Percentiles rank a stretch among this genome's conserved stretches.
Evolutionary conservation across 805 yeast species (phyloP).

Genomic region (Wickerhamomyces xylosicus): DNA sequence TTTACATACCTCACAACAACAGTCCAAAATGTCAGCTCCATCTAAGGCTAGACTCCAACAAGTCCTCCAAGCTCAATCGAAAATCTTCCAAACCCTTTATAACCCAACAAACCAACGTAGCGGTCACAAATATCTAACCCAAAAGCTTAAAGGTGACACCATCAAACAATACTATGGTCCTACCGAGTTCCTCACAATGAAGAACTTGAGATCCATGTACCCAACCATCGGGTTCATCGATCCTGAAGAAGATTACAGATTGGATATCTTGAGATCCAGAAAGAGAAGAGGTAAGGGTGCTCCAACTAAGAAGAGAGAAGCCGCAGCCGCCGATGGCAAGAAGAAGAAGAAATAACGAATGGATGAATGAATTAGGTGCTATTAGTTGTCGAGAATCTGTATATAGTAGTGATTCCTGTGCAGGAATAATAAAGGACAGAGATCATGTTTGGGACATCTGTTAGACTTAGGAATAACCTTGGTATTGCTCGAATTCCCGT

Average conservation of each 20-base stretch:
- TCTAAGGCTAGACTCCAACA: slow-evolving; percentile 38
- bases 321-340: slow-evolving; percentile 24
- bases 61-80: slow-evolving; percentile 49
- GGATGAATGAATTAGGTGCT: too few relatives aligned
- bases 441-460: too few relatives aligned
- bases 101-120: slow-evolving; percentile 60
- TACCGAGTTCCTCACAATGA: slow-evolving; percentile 54
- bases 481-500: too few relatives aligned
- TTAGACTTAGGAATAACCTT: too few relatives aligned
- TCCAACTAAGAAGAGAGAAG: slow-evolving; percentile 60
- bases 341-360: slow-evolving; percentile 26
- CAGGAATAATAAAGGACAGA: too few relatives aligned
- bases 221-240: slow-evolving; percentile 43
- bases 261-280: slow-evolving; percentile 31
- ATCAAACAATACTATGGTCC: slow-evolving; percentile 67
- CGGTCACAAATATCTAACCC: slow-evolving; percentile 60
- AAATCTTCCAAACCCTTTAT: slow-evolving; percentile 52
- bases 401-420: neutral
- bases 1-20: neutral
- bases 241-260: slow-evolving; percentile 61
- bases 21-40: slow-evolving; percentile 21
- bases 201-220: slow-evolving; percentile 43
- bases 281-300: slow-evolving; percentile 88
- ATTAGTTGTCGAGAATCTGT: too few relatives aligned
- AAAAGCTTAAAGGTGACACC: slow-evolving; percentile 65